phyloP scores from a whole-genome alignment of 352 stramenopile genomes.

The Phytophthora palmivora region DNA sequence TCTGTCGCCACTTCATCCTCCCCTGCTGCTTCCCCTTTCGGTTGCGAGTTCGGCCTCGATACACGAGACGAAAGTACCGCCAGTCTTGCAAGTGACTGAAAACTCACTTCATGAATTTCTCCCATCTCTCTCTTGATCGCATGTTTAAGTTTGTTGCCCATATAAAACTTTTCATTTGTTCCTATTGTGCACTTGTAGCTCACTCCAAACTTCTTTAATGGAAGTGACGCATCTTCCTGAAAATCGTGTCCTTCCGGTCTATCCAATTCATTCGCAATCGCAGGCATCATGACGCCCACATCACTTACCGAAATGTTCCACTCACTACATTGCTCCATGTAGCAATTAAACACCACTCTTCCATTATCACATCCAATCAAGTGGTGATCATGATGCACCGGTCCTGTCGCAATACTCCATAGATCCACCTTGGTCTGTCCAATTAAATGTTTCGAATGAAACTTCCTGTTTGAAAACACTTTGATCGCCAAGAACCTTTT shows the following conservation, averaged over 20 bases:
- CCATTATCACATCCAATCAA: conserved; percentile 88
- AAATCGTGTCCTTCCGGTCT: conserved; percentile 90
- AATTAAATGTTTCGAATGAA: conserved; percentile 80
- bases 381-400: conserved; percentile 90
- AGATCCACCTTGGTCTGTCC: conserved; percentile 81
- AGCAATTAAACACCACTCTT: conserved; percentile 91
- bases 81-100: conserved; percentile 84
- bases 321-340: conserved; percentile 92
- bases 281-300: conserved; percentile 90
- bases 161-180: conserved; percentile 88
- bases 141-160: conserved; percentile 86
- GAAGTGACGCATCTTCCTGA: conserved; percentile 88
- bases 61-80: conserved; percentile 86
- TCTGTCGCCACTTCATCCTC: conserved; percentile 61
- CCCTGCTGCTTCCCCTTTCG: conserved; percentile 40
- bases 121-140: conserved; percentile 76
- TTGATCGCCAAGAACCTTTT: conserved; percentile 78
- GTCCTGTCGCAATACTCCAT: conserved; percentile 83
- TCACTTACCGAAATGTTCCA: conserved; percentile 92
- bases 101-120: conserved; percentile 88
- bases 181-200: conserved; percentile 92
- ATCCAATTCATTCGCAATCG: conserved; percentile 89
- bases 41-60: conserved; percentile 68
- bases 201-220: conserved; percentile 89
- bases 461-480: conserved; percentile 86